These are phyloP conservation scores for Cryphonectria japonica DNA, from an alignment of 2,329 filamentous ascomycete genomes.

Conservation along the genomic window DNA sequence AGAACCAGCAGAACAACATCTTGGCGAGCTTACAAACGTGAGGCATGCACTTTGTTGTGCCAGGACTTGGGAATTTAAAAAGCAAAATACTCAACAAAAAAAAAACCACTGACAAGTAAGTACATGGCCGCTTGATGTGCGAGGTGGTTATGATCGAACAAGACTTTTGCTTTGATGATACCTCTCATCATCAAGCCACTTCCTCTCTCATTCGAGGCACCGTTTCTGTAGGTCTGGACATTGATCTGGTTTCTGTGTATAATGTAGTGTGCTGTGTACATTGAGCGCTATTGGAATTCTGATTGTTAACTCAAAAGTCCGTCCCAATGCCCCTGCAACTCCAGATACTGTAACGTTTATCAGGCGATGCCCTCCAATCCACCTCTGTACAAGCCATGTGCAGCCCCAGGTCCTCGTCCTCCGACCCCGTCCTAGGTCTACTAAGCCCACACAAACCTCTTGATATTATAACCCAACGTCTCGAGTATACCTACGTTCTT, in stretches of 20 bases:
- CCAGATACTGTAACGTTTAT: background rate
- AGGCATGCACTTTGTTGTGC: too few relatives aligned
- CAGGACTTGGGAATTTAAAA: too few relatives aligned
- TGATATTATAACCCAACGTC: constrained; percentile 84
- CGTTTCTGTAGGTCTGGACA: background rate
- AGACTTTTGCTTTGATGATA: background rate
- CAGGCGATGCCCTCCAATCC: background rate
- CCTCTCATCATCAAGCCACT: background rate
- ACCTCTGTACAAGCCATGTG: background rate
- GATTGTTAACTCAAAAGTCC: background rate
- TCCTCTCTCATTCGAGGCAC: background rate
- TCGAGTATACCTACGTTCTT: constrained; percentile 85
- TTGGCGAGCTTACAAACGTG: background rate
- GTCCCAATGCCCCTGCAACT: background rate
- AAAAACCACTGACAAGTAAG: too few relatives aligned
- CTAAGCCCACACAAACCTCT: constrained; percentile 86
- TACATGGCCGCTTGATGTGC: background rate
- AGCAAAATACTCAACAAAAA: too few relatives aligned
- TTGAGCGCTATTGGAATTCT: background rate
- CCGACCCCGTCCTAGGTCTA: background rate
- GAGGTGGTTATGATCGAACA: background rate
- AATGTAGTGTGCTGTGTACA: background rate
- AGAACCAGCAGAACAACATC: background rate
- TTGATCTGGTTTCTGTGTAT: background rate
- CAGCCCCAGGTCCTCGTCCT: background rate